phyloP scores from a whole-genome alignment of 2,329 filamentous ascomycete species.

The Hortaea werneckii region DNA sequence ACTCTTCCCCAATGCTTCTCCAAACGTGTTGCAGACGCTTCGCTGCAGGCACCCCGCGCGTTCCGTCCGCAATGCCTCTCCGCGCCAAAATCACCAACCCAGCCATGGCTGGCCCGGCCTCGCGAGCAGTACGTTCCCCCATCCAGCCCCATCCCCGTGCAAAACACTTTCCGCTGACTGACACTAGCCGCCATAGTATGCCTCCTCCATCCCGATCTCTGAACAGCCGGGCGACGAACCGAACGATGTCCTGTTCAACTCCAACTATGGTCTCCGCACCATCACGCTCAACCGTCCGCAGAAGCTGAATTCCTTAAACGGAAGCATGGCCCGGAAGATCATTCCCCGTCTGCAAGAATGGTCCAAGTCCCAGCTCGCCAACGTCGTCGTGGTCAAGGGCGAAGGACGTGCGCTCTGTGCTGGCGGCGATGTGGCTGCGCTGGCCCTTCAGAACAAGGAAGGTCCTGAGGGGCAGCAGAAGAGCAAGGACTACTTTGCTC shows the following conservation, averaged over 20 bases:
- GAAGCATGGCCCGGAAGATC: slow-evolving; percentile 93
- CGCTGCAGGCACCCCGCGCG: slow-evolving; percentile 6
- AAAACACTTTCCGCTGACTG: slow-evolving; percentile 17
- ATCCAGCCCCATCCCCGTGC: background rate
- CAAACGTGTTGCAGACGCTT: slow-evolving; percentile 30
- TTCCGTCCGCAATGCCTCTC: slow-evolving; percentile 57
- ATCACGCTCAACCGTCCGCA: slow-evolving; percentile 88
- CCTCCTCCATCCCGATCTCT: slow-evolving; percentile 19
- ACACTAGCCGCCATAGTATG: slow-evolving; percentile 20
- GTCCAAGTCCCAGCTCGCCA: slow-evolving; percentile 89
- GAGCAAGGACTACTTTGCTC: slow-evolving; percentile 77
- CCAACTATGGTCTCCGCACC: slow-evolving; percentile 77
- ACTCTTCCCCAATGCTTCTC: slow-evolving; percentile 34
- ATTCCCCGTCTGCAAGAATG: slow-evolving; percentile 81
- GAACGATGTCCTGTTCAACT: slow-evolving; percentile 88
- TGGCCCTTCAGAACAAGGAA: slow-evolving; percentile 63
- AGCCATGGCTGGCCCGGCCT: slow-evolving; percentile 35
- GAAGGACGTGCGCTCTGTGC: slow-evolving; percentile 82
- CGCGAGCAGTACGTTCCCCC: slow-evolving; percentile 38
- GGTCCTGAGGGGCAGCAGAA: slow-evolving; percentile 59
- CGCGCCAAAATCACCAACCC: slow-evolving; percentile 62
- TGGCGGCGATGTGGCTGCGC: slow-evolving; percentile 75
- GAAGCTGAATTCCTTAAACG: slow-evolving; percentile 87
- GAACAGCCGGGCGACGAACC: slow-evolving; percentile 60
- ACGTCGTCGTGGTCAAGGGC: slow-evolving; percentile 86